Percentiles rank a stretch among this genome's conserved stretches.
These are phyloP conservation scores for Papiliotrema fonsecae DNA, from an alignment of 1,284 basidiomycete species.

Conservation along the genomic window DNA sequence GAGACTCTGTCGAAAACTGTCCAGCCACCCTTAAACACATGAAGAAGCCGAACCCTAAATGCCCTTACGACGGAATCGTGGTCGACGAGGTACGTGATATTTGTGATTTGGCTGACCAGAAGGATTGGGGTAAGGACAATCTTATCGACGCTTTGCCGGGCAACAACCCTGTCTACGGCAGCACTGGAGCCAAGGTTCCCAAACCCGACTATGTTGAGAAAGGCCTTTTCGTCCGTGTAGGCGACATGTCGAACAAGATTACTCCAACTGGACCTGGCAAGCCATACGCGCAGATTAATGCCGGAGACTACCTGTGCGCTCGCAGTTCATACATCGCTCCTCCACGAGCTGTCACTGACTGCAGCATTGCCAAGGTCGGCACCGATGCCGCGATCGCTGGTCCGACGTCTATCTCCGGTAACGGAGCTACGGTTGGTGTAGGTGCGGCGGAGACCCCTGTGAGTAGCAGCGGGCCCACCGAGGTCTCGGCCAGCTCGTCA, in stretches of 20 bases:
- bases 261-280: not conserved
- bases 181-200: not conserved
- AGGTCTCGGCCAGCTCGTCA: no score
- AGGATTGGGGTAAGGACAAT: slow-evolving; percentile 12
- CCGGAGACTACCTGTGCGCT: not conserved
- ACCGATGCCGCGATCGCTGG: slow-evolving; percentile 4
- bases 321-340: not conserved
- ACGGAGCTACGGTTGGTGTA: slow-evolving; percentile 1
- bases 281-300: not conserved
- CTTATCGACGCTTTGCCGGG: slow-evolving; percentile 19
- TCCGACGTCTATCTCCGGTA: not conserved
- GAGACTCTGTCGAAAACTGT: slow-evolving; percentile 13
- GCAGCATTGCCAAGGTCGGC: slow-evolving; percentile 1
- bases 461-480: no score
- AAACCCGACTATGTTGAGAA: slow-evolving; percentile 11
- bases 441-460: not conserved
- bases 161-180: slow-evolving; percentile 19
- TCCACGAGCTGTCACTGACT: not conserved
- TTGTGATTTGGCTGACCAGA: not conserved
- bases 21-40: slow-evolving; percentile 11
- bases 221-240: slow-evolving; percentile 3
- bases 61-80: slow-evolving; percentile 9
- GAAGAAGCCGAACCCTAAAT: slow-evolving; percentile 3
- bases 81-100: slow-evolving; percentile 19
- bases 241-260: not conserved